Conservation (phyloP, 2,329 filamentous ascomycete genomes). For the Biscogniauxia marginata region DNA sequence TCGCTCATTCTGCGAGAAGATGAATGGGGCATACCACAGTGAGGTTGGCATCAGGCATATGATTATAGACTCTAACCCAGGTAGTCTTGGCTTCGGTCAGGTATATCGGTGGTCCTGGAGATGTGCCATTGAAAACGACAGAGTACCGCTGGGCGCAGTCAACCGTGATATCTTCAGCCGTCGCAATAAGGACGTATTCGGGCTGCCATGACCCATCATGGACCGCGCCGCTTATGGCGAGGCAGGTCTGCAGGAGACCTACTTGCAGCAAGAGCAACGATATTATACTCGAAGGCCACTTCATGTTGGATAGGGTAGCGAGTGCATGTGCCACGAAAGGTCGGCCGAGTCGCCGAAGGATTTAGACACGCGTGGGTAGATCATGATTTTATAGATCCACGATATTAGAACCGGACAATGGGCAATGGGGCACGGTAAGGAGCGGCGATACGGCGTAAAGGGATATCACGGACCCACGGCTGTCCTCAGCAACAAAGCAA, state of each 20-base stretch:
- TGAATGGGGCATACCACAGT: conserved; percentile 46
- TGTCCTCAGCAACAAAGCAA: not conserved
- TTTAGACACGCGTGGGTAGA: conserved; percentile 4
- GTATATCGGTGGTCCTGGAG: conserved; percentile 48
- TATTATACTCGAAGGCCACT: conserved; percentile 20
- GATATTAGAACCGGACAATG: not conserved
- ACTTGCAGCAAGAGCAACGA: conserved; percentile 20
- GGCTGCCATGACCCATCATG: conserved; percentile 32
- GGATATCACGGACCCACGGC: not conserved
- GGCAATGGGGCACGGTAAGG: not conserved
- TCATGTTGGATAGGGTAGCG: conserved; percentile 20
- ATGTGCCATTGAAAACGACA: conserved; percentile 52
- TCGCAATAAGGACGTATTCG: conserved; percentile 30
- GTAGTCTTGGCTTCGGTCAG: conserved; percentile 47
- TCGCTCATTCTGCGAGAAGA: not conserved
- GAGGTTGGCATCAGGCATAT: conserved; percentile 49
- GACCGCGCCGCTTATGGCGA: conserved; percentile 19
- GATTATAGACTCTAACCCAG: conserved; percentile 60
- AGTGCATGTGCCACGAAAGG: conserved; percentile 11
- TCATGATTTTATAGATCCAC: conserved; percentile 16
- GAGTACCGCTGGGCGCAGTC: conserved; percentile 47
- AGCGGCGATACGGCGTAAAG: not conserved
- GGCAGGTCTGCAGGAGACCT: conserved; percentile 21
- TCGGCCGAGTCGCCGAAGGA: conserved; percentile 16
- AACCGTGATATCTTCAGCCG: conserved; percentile 38